Percentiles rank a stretch among this genome's conserved stretches.
These are phyloP conservation scores for Neurospora cerealis DNA, from an alignment of 495 filamentous ascomycete genomes.

Conservation along the genomic window DNA sequence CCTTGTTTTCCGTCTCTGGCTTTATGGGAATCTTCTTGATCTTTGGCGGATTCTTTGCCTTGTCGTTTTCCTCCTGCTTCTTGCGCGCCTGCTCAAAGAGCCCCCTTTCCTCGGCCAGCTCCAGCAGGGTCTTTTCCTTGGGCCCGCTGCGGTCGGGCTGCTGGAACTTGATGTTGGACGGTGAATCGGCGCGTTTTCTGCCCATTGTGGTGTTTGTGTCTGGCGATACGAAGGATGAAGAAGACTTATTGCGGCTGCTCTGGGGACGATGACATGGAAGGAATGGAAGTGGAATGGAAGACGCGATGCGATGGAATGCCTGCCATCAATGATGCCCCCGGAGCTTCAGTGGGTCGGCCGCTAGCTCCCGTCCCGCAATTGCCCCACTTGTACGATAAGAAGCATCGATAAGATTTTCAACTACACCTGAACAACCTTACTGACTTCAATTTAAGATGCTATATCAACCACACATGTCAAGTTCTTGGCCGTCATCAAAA, in stretches of 20 bases:
- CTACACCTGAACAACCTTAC: background rate
- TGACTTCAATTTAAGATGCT: background rate
- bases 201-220: slow-evolving; percentile 23
- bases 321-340: background rate
- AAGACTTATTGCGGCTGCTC: background rate
- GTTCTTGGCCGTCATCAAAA: background rate
- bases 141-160: slow-evolving; percentile 49
- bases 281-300: background rate
- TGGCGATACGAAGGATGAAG: background rate
- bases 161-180: slow-evolving; percentile 42
- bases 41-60: slow-evolving; percentile 22
- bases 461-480: background rate
- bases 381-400: background rate
- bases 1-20: slow-evolving; percentile 12
- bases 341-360: background rate
- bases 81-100: slow-evolving; percentile 35
- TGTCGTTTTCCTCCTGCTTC: slow-evolving; percentile 12
- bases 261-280: background rate
- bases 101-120: slow-evolving; percentile 51
- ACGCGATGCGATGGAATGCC: background rate
- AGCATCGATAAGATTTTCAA: background rate
- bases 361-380: background rate
- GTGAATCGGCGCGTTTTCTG: slow-evolving; percentile 36
- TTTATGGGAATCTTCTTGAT: background rate
- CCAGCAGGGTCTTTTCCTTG: slow-evolving; percentile 49